phyloP scores from a whole-genome alignment of 768 basidiomycete species.

The Termitomyces sp. region DNA sequence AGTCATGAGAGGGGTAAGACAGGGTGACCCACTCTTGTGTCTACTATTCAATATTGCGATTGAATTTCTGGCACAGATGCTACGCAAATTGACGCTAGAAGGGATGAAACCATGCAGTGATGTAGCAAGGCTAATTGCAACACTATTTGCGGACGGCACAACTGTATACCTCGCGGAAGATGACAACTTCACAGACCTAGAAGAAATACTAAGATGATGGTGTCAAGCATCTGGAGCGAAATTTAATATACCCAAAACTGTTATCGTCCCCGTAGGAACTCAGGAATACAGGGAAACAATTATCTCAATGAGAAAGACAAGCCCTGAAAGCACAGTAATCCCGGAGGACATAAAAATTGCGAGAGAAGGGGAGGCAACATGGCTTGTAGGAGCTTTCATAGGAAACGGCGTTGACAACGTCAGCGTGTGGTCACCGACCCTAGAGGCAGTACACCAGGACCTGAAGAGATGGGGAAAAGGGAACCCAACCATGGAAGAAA shows the following conservation, averaged over 20 bases:
- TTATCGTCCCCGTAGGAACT: conserved; percentile 30
- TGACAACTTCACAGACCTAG: conserved; percentile 20
- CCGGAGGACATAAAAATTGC: too few species aligned
- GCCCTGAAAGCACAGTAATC: conserved; percentile 1
- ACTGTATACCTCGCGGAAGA: conserved; percentile 24
- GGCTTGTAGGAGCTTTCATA: too few species aligned
- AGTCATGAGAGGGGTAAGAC: too few species aligned
- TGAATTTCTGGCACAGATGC: conserved; percentile 16
- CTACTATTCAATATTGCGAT: background rate
- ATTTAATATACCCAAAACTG: conserved; percentile 37
- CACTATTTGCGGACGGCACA: conserved; percentile 30
- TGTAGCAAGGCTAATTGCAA: conserved; percentile 31
- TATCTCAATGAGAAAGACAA: too few species aligned
- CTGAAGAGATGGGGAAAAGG: too few species aligned
- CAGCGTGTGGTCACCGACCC: background rate
- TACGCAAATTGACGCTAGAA: too few species aligned
- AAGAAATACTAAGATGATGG: conserved; percentile 28
- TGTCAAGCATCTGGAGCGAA: conserved; percentile 31
- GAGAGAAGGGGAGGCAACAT: too few species aligned
- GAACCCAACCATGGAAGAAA: background rate
- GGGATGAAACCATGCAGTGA: too few species aligned
- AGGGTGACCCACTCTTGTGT: too few species aligned
- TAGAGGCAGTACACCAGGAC: too few species aligned
- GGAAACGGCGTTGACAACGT: background rate
- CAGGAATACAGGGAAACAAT: too few species aligned